phyloP scores from a whole-genome alignment of 495 filamentous ascomycete genomes.

The Cenococcum geophilum region DNA sequence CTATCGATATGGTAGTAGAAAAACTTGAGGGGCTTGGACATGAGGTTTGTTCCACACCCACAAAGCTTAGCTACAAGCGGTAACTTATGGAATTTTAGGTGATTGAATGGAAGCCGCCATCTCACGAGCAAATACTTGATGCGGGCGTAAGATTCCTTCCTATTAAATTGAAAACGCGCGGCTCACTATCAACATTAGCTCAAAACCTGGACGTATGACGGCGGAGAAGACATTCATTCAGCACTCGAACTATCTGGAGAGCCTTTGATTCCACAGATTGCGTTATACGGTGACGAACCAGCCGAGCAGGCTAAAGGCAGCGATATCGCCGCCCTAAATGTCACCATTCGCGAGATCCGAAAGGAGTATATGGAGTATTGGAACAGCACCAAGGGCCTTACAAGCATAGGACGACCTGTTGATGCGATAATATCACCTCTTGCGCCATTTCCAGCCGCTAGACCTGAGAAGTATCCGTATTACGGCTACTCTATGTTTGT shows the following conservation, averaged over 20 bases:
- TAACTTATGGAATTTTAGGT: constrained; percentile 32
- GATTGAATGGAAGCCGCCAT: constrained; percentile 54
- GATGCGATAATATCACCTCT: constrained; percentile 54
- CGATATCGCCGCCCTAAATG: constrained; percentile 50
- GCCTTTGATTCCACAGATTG: constrained; percentile 41
- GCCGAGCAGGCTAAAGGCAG: constrained; percentile 41
- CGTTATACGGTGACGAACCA: constrained; percentile 32
- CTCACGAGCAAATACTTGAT: constrained; percentile 40
- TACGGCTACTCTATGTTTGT: constrained; percentile 50
- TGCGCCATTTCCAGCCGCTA: constrained; percentile 55
- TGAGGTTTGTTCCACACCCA: constrained; percentile 29
- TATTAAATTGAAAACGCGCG: neutral
- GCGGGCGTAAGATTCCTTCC: neutral
- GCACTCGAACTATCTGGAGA: constrained; percentile 55
- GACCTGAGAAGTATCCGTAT: constrained; percentile 44
- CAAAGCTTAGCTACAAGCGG: neutral
- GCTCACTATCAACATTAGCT: constrained; percentile 13
- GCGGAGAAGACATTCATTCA: constrained; percentile 42
- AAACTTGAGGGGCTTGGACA: constrained; percentile 51
- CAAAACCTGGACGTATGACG: constrained; percentile 48
- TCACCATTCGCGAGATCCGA: constrained; percentile 53
- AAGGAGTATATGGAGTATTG: constrained; percentile 66
- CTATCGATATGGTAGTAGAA: constrained; percentile 48
- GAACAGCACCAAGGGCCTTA: constrained; percentile 52
- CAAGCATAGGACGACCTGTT: constrained; percentile 52